Percentiles rank a stretch among this genome's conserved stretches.
Evolutionary conservation across 441 rosid genomes (phyloP).

Genomic region (Populus trichocarpa): DNA sequence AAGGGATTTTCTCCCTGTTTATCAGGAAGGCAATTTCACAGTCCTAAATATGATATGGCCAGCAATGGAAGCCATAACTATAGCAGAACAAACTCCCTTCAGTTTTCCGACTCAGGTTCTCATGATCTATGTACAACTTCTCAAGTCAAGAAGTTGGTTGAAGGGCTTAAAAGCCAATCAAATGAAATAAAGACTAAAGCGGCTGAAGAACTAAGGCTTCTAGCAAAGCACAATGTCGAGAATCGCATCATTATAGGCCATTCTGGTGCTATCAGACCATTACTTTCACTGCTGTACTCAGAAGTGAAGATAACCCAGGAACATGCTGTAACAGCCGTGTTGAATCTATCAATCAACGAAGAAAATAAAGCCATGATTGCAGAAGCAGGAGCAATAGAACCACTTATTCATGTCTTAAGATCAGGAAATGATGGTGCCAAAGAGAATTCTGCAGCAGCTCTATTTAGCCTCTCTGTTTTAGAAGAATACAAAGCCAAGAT

Average conservation of each 20-base stretch:
- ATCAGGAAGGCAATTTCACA: constrained; percentile 34
- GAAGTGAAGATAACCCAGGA: constrained; percentile 68
- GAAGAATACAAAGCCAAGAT: constrained; percentile 74
- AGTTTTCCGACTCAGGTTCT: constrained; percentile 31
- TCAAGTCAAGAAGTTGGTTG: constrained; percentile 55
- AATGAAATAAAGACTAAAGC: constrained; percentile 52
- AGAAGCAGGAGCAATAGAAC: constrained; percentile 69
- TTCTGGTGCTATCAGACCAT: constrained; percentile 59
- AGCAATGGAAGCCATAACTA: constrained; percentile 31
- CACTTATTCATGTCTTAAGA: constrained; percentile 69
- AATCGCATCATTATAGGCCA: constrained; percentile 67
- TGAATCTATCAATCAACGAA: constrained; percentile 81
- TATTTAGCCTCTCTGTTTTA: constrained; percentile 73
- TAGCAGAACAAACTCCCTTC: constrained; percentile 22
- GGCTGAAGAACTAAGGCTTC: constrained; percentile 77
- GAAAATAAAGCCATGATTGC: constrained; percentile 72
- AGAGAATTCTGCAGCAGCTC: constrained; percentile 86
- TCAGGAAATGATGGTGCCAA: constrained; percentile 78
- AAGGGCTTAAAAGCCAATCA: constrained; percentile 61
- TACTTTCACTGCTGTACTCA: constrained; percentile 71
- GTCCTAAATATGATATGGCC: constrained; percentile 31
- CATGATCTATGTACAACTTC: constrained; percentile 46
- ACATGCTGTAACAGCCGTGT: constrained; percentile 81
- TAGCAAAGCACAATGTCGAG: constrained; percentile 62
- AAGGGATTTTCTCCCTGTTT: constrained; percentile 31